Evolutionary conservation across 305 asterid species (phyloP).

Genomic region (Fraxinus sp.): DNA sequence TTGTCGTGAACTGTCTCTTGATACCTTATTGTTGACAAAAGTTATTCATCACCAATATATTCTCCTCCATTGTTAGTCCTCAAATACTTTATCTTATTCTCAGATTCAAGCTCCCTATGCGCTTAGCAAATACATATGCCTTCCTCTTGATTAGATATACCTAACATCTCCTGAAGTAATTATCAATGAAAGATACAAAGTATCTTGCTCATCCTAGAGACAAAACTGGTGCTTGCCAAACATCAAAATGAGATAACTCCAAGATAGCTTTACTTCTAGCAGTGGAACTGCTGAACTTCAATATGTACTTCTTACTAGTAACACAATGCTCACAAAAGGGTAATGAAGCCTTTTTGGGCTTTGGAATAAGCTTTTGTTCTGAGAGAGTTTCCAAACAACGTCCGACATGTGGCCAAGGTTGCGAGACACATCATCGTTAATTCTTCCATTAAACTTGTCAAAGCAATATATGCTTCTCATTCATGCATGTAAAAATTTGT

Average conservation of each 20-base stretch:
- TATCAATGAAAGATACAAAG: background rate
- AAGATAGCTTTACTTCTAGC: no score
- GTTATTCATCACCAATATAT: no score
- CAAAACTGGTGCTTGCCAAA: background rate
- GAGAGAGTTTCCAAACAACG: background rate
- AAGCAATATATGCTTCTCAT: background rate
- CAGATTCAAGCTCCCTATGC: background rate
- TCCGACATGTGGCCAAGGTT: background rate
- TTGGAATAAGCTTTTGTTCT: background rate
- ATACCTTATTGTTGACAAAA: no score
- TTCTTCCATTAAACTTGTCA: background rate
- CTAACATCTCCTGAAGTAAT: no score
- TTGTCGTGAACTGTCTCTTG: no score
- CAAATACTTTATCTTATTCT: no score
- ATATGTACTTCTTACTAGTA: no score
- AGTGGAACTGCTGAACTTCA: no score
- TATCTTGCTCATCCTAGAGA: background rate
- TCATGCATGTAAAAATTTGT: background rate
- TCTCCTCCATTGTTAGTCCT: background rate
- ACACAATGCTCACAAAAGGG: background rate
- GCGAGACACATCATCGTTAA: background rate
- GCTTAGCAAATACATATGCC: no score
- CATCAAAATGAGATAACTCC: no score
- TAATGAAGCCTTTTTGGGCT: background rate
- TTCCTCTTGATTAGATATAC: no score